Evolutionary conservation across 225 moss, liverwort and hornwort genomes (phyloP), one percentile per base, ranked within the genome.

Genomic region (Lunularia cruciata): DNA sequence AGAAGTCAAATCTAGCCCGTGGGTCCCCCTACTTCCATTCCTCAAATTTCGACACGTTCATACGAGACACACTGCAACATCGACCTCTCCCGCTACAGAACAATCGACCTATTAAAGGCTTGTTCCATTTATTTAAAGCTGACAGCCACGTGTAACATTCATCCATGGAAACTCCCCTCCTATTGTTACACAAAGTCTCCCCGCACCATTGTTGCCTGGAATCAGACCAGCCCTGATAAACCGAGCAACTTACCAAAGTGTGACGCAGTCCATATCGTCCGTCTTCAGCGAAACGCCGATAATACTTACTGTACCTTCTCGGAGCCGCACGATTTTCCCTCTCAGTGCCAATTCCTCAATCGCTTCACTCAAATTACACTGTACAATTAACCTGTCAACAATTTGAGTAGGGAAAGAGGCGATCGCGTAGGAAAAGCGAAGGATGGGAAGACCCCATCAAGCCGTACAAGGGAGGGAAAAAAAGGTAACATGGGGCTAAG

Each of bases 61-160:
- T 9, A 12, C 36, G 39, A 42, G n/a, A n/a, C n/a, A n/a, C n/a
- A n/a, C n/a, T n/a, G n/a, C 25, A 40, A 40, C 61, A 26, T 23
- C 14, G 8, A 22, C 39, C 14, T 23, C 56, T 26, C 18, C 7
- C 27, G 30, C 60, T 37, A 60, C 60, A 22, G 20, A 23, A 60
- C 56, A 57, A 12, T 4, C 25, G 38, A 38, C 38, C 23, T 39
- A 37, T 22, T 38, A 38, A 38, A 6, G 22, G 37, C 60, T 12
- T 37, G 60, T 25, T 23, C 26, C 38, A 22, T 3, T 25, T 6
- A 4, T 10, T 11, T 36, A 25, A 61, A 61, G 11, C 13, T 39
- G 38, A 40, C 38, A 39, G 61, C 61, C 61, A 61, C 61, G 61
- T 61, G 61, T 61, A 25, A 59, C 27, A 5, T 14, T 4, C 23